Base-by-base conservation (phyloP, 805 yeast species). In the Priceomyces medius region DNA sequence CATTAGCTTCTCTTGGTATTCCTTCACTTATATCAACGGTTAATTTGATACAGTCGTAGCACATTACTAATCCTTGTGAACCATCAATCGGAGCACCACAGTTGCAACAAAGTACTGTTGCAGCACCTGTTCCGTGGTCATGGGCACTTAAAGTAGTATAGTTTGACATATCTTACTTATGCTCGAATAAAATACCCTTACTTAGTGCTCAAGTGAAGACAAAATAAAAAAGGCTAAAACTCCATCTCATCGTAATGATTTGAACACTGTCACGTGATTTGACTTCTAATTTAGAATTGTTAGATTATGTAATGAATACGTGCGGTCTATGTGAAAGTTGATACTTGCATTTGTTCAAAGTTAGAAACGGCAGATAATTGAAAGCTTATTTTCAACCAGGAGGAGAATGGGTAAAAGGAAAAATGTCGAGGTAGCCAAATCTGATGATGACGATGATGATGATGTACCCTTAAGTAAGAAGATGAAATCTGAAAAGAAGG, bases 21-120 rank as follows among this genome's bases (percentile, higher is more conserved):
- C 96, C 97, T 51, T 84, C 88, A 2, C 99, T 89, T 54, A 93
- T 88, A 63, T 91, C 97, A 44, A 88, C 93, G 2, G 88, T 88
- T 58, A 91, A 71, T 64, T 88, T 88, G 61, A 93, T 87, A 80
- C 99, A 93, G 66, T 93, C 98, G 73, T 87, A 83, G 71, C 99
- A 93, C 95, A 91, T 88, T 20, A 89, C 95, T 43, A 90, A 70
- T 10, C 97, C 96, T 19, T 80, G 69, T 18, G 97, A 88, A 33
- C 98, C 98, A 61, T 93, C 98, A 79, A 93, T 88, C 33, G 98
- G 97, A 42, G 85, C 88, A 68, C 98, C 98, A 83, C 99, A 93
- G 83, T 88, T 88, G 68, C 96, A 89, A 74, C 99, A 93, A 44
- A 93, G 79, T 46, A 93, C 93, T 1, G 98, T 93, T 24, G 97